phyloP scores from a whole-genome alignment of 495 filamentous ascomycete species.

The Xylaria castorea region DNA sequence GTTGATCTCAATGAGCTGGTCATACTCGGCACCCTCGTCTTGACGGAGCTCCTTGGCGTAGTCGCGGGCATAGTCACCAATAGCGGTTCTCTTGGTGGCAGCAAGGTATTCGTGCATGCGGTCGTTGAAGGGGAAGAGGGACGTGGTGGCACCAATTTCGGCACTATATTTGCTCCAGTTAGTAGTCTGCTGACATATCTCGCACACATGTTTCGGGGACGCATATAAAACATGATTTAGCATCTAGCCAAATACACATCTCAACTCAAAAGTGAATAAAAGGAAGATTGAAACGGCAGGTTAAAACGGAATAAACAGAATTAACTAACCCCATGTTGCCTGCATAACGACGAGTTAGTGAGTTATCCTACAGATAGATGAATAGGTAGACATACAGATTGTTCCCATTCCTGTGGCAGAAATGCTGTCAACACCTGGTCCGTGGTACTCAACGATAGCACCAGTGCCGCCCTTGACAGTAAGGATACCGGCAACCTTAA shows the following conservation, averaged over 20 bases:
- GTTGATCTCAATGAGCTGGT: constrained; percentile 96
- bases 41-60: constrained; percentile 88
- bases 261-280: neutral
- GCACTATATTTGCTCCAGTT: constrained; percentile 51
- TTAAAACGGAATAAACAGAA: neutral
- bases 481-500: constrained; percentile 96
- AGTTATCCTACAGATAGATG: neutral
- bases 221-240: neutral
- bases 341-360: neutral
- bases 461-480: constrained; percentile 99
- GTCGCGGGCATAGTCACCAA: constrained; percentile 84
- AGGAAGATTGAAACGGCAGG: neutral
- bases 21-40: constrained; percentile 95
- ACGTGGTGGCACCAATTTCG: constrained; percentile 96
- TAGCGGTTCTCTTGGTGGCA: constrained; percentile 88
- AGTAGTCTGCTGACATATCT: neutral
- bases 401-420: constrained; percentile 71
- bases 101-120: constrained; percentile 94
- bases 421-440: constrained; percentile 77
- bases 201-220: neutral
- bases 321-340: constrained; percentile 67
- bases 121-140: constrained; percentile 99
- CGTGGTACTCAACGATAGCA: constrained; percentile 94
- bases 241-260: neutral
- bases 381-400: constrained; percentile 50